Evolutionary conservation across 371 early-diverging fungal species (phyloP).

Genomic region (Apophysomyces ossiformis): DNA sequence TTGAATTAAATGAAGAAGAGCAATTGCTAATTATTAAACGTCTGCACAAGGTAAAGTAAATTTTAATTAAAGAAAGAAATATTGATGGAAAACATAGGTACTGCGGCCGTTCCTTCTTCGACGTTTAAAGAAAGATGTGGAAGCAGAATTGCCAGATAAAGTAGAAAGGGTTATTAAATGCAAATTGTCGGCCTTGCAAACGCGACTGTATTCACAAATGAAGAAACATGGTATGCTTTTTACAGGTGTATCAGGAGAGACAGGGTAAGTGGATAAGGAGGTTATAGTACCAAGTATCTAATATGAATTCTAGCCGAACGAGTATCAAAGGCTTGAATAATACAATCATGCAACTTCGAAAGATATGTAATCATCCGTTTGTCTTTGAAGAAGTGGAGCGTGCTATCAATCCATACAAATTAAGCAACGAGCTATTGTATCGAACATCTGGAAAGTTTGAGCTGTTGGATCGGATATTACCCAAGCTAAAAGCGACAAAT

Average conservation of each 20-base stretch:
- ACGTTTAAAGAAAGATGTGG: conserved; percentile 99
- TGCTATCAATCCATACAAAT: conserved; percentile 68
- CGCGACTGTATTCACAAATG: conserved; percentile 80
- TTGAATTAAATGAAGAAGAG: conserved; percentile 97
- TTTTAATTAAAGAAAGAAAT: background rate
- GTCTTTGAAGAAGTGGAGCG: conserved; percentile 96
- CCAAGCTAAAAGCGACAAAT: conserved; percentile 85
- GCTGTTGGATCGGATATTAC: conserved; percentile 94
- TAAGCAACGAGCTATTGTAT: conserved; percentile 65
- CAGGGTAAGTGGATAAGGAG: conserved; percentile 46
- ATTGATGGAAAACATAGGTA: conserved; percentile 46
- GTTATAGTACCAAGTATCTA: background rate
- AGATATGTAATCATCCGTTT: conserved; percentile 99
- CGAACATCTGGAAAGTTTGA: conserved; percentile 98
- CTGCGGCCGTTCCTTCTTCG: conserved; percentile 98
- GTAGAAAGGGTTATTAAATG: conserved; percentile 97
- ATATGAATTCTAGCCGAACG: conserved; percentile 39
- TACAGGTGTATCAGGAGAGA: conserved; percentile 54
- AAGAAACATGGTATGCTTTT: conserved; percentile 74
- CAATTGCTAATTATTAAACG: conserved; percentile 95
- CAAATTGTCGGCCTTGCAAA: conserved; percentile 86
- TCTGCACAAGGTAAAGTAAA: conserved; percentile 81
- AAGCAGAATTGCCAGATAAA: conserved; percentile 98
- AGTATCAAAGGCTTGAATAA: conserved; percentile 92
- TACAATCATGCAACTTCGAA: conserved; percentile 98